Percentiles rank a stretch among this genome's conserved stretches.
These are phyloP conservation scores for Globisporangium alternatum DNA, from an alignment of 352 stramenopile genomes.

Conservation along the genomic window DNA sequence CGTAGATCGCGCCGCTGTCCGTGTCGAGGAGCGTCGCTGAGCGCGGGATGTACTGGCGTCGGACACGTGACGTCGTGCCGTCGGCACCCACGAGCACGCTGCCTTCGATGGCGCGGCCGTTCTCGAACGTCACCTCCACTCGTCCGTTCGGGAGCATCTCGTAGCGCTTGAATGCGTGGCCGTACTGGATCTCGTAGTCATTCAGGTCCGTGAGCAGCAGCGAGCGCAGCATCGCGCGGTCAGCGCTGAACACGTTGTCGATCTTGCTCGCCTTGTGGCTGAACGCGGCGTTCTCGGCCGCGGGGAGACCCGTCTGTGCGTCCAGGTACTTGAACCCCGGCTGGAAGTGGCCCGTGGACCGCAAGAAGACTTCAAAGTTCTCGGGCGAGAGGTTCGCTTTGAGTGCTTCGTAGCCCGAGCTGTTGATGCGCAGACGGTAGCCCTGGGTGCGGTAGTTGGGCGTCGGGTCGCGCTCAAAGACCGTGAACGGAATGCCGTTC, in stretches of 20 bases:
- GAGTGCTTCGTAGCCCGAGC: slow-evolving; percentile 52
- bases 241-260: slow-evolving; percentile 35
- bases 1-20: slow-evolving; percentile 63
- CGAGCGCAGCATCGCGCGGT: slow-evolving; percentile 38
- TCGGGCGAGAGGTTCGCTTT: slow-evolving; percentile 40
- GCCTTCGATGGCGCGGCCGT: slow-evolving; percentile 36
- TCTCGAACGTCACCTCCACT: slow-evolving; percentile 50
- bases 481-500: slow-evolving; percentile 55
- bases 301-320: slow-evolving; percentile 23
- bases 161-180: slow-evolving; percentile 53
- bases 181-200: slow-evolving; percentile 47
- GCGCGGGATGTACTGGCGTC: slow-evolving; percentile 49
- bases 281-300: slow-evolving; percentile 10
- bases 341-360: slow-evolving; percentile 44
- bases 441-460: slow-evolving; percentile 62
- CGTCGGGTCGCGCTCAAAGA: slow-evolving; percentile 63
- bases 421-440: slow-evolving; percentile 64
- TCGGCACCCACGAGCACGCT: slow-evolving; percentile 51
- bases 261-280: slow-evolving; percentile 9
- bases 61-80: slow-evolving; percentile 55
- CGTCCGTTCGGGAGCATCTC: slow-evolving; percentile 35
- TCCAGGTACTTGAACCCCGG: slow-evolving; percentile 47
- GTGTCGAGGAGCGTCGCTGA: slow-evolving; percentile 52
- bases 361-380: slow-evolving; percentile 55
- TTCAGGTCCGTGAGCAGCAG: slow-evolving; percentile 43